phyloP scores from a whole-genome alignment of 2,329 filamentous ascomycete species.

The Neonectria faginata region DNA sequence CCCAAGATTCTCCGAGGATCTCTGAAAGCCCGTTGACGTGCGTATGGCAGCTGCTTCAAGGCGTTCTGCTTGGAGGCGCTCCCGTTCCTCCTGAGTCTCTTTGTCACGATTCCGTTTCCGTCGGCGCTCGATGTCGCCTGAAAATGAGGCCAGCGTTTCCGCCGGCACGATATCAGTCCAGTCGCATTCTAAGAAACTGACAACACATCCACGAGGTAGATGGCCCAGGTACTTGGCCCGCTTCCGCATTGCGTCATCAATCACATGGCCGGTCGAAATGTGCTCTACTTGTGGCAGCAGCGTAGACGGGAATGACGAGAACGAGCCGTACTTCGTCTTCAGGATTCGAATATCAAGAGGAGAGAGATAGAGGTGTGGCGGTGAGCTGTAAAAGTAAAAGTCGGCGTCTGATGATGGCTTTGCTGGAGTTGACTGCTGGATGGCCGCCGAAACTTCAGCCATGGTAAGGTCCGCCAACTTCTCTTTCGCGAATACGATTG shows the following conservation, averaged over 20 bases:
- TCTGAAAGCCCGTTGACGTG: conserved; percentile 56
- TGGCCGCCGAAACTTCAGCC: conserved; percentile 33
- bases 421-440: conserved; percentile 26
- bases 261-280: conserved; percentile 86
- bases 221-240: conserved; percentile 89
- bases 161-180: conserved; percentile 90
- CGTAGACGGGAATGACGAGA: conserved; percentile 84
- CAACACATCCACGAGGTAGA: conserved; percentile 89
- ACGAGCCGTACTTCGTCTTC: conserved; percentile 88
- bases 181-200: conserved; percentile 92
- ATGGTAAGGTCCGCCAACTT: conserved; percentile 66
- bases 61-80: conserved; percentile 83
- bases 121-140: conserved; percentile 79
- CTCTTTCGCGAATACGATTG: conserved; percentile 81
- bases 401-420: conserved; percentile 56
- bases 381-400: conserved; percentile 90
- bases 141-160: conserved; percentile 80
- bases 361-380: conserved; percentile 89
- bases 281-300: conserved; percentile 89
- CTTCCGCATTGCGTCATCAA: conserved; percentile 86
- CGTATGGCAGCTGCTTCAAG: conserved; percentile 78
- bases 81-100: conserved; percentile 86
- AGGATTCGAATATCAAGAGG: conserved; percentile 92
- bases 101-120: conserved; percentile 85
- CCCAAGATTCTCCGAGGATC: conserved; percentile 53